Base-by-base conservation (phyloP, 305 asterid genomes). In the Rubia peregrina region DNA sequence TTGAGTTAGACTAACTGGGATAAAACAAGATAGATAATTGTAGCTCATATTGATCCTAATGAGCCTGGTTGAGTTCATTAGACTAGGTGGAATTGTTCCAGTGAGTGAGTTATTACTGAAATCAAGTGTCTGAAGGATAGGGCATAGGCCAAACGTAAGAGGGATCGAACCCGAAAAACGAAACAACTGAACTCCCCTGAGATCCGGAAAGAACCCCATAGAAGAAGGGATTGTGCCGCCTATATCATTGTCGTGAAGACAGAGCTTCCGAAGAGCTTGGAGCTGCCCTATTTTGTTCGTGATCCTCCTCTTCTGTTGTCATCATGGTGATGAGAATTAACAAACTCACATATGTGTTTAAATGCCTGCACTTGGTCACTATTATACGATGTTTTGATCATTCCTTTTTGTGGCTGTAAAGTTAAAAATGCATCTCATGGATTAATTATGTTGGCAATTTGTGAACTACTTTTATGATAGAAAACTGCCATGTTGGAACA, bases 181-280 rank as follows among this genome's bases (percentile, higher is more conserved):
- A 61, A 88, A 94, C 73, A 94, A 66, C 74, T 94, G 97, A 66
- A 94, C 75, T 26, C 98, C 99, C 82, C 98, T 85, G 46, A 94
- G 89, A 69, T 82, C 81, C 14, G 99, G 96, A 67, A 94, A 61
- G 67, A 83, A 84, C 0, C 96, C 95, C 61, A 94, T 63, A 1
- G 96, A 82, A 9, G 78, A 72, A 4, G 98, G 98, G 19, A 94
- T 84, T 55, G 83, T 48, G 62, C 98, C 98, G 61, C 76, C 76
- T 67, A 94, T 87, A 71, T n/a, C 61, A 77, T 94, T 94, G 69
- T 94, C 91, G 77, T 94, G 98, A 68, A 94, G 91, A 64, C 97
- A 89, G 6, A 94, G 87, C 59, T 94, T 91, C 60, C 99, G 77
- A 7, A 94, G 86, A 63, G 96, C 92, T 71, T 86, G 96, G 65